Evolutionary conservation across 108 stramenopile species (phyloP).

Genomic region (Stephanodiscus minutulus): DNA sequence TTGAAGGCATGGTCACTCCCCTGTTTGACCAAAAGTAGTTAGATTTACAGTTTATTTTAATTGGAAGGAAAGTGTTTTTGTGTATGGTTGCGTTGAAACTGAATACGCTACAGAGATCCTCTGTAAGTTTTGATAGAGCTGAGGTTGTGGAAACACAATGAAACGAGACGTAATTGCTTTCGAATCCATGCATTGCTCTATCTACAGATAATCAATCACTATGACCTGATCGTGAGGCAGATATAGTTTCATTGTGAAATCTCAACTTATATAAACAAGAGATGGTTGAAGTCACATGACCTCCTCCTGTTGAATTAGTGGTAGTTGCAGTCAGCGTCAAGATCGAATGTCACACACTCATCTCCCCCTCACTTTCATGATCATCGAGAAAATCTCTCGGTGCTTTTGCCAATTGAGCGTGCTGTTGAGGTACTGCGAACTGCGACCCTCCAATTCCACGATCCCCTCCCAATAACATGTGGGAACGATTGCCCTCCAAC

Average conservation of each 20-base stretch:
- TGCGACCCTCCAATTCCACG: constrained; percentile 7
- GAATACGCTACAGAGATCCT: background rate
- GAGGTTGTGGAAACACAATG: too few species aligned
- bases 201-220: too few species aligned
- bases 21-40: constrained; percentile 31
- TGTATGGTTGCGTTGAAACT: background rate
- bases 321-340: background rate
- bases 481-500: constrained; percentile 29
- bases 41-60: background rate
- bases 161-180: too few species aligned
- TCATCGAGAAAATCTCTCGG: constrained; percentile 44
- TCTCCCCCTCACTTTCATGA: constrained; percentile 29
- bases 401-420: constrained; percentile 1
- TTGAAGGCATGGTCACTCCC: constrained; percentile 66
- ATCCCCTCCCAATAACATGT: constrained; percentile 48
- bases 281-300: too few species aligned
- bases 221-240: too few species aligned
- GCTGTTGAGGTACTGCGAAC: constrained; percentile 11
- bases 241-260: too few species aligned
- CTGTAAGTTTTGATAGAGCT: too few species aligned
- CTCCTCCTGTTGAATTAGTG: too few species aligned
- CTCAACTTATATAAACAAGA: too few species aligned
- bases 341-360: constrained; percentile 32
- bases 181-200: too few species aligned
- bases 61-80: background rate